Conservation (phyloP, 805 yeast genomes). For the Kazachstania taianensis region DNA sequence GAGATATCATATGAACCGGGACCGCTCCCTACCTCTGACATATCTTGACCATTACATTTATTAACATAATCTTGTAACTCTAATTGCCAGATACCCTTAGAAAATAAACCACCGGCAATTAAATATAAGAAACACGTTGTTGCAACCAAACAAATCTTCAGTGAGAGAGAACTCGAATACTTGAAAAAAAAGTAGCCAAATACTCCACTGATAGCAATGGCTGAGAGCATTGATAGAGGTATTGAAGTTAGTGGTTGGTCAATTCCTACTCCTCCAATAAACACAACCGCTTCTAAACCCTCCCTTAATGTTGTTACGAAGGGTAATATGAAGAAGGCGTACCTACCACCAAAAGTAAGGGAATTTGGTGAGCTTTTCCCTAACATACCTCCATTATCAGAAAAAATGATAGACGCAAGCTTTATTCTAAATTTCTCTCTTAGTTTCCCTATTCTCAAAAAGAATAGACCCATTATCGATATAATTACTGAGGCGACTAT, state of each 20-base stretch:
- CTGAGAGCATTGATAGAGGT: constrained; percentile 53
- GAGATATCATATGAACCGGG: constrained; percentile 85
- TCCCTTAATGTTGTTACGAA: constrained; percentile 81
- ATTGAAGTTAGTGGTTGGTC: constrained; percentile 57
- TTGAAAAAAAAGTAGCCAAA: constrained; percentile 62
- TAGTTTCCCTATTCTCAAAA: constrained; percentile 69
- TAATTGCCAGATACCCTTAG: constrained; percentile 84
- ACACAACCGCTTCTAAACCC: constrained; percentile 86
- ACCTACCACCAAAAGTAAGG: constrained; percentile 39
- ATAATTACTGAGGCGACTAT: constrained; percentile 69
- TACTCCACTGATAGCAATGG: constrained; percentile 45
- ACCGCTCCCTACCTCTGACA: constrained; percentile 81
- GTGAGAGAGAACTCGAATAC: constrained; percentile 69
- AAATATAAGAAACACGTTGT: constrained; percentile 75
- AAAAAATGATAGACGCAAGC: constrained; percentile 35
- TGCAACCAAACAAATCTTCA: constrained; percentile 61
- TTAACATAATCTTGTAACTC: constrained; percentile 71
- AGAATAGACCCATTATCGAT: constrained; percentile 78
- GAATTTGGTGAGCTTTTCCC: constrained; percentile 16
- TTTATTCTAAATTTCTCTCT: constrained; percentile 73
- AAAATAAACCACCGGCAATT: constrained; percentile 78
- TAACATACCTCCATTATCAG: constrained; percentile 21
- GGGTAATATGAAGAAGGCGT: constrained; percentile 69
- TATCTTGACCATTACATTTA: constrained; percentile 70
- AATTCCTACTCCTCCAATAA: constrained; percentile 80